phyloP scores from a whole-genome alignment of 768 basidiomycete species.

The Termitomyces sp. region DNA sequence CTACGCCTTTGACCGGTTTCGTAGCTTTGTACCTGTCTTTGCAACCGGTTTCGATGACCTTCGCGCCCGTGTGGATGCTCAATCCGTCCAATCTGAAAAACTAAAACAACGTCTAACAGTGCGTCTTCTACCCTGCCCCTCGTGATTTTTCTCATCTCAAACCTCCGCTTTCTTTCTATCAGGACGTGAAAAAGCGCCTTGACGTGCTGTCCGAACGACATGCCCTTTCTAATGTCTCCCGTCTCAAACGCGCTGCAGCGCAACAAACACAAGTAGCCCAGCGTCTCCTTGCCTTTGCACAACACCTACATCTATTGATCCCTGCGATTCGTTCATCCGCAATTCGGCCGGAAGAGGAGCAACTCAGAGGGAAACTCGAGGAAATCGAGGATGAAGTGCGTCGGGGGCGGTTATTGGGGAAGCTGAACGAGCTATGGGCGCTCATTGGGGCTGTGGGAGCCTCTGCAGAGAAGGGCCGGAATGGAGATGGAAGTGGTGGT shows the following conservation, averaged over 20 bases:
- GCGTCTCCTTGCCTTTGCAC: conserved; percentile 60
- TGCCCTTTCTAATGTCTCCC: conserved; percentile 58
- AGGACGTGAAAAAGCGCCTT: conserved; percentile 66
- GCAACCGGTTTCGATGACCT: conserved; percentile 81
- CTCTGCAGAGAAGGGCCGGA: conserved; percentile 45
- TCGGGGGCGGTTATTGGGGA: conserved; percentile 57
- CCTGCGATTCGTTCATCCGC: conserved; percentile 70
- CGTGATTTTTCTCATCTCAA: not conserved
- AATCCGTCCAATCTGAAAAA: conserved; percentile 54
- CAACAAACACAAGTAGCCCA: conserved; percentile 67
- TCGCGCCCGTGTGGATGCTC: conserved; percentile 71
- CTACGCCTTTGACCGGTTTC: not conserved
- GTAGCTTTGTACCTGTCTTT: conserved; percentile 71
- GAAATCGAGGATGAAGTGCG: conserved; percentile 70
- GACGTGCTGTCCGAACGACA: conserved; percentile 56
- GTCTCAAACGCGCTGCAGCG: conserved; percentile 55
- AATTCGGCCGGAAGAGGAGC: conserved; percentile 77
- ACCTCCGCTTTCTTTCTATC: conserved; percentile 1
- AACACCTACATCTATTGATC: conserved; percentile 75
- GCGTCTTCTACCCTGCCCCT: not conserved
- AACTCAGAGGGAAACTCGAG: conserved; percentile 62
- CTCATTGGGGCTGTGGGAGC: conserved; percentile 69
- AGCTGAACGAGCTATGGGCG: conserved; percentile 83
- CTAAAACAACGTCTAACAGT: conserved; percentile 68
- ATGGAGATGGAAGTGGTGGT: conserved; percentile 31